Evolutionary conservation across 1,139 yeast species (phyloP), one percentile per base, ranked within the genome.

Genomic region (Taiozyma sp.): DNA sequence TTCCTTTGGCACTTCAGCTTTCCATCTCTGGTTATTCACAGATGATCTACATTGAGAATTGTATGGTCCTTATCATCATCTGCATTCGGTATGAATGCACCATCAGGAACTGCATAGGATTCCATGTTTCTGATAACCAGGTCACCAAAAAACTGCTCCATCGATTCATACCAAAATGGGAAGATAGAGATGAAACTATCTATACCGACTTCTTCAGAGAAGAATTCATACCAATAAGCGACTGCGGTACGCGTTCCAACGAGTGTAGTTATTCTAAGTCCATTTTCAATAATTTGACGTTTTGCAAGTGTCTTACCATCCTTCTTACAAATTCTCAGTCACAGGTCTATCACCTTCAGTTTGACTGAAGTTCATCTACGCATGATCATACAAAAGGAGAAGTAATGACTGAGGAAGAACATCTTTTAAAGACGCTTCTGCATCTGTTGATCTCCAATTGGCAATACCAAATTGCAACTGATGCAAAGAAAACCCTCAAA

Each of bases 11-110:
- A 62, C 42, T 35, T 49, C 53, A 14, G 45, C 22, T 50, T 58
- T 67, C 73, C 74, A 70, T 58, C 73, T 65, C 39, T 68, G 58
- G 8, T 62, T 57, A 55, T 68, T 53, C 7, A 70, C 72, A 14
- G 73, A 50, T 70, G 74, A 19, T 44, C 47, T 26, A 39, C 46
- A 4, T 47, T 44, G 3, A 51, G 14, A 13, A 45, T 47, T 6
- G 43, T 67, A 66, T 44, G 67, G 66, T 70, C 54, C 14, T 47
- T 43, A 5, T 29, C 43, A 35, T 60, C 59, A 46, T 57, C 58
- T 4, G 58, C 43, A 30, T 54, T 55, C 42, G 60, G 63, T 47
- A 63, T 56, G 41, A 57, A 61, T n/a, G 62, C 53, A 6, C 54
- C 61, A 10, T 62, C 61, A 14, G 59, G 62, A 24, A 58, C 58